phyloP scores from a whole-genome alignment of 2,329 filamentous ascomycete species.

The Fusarium sp. region DNA sequence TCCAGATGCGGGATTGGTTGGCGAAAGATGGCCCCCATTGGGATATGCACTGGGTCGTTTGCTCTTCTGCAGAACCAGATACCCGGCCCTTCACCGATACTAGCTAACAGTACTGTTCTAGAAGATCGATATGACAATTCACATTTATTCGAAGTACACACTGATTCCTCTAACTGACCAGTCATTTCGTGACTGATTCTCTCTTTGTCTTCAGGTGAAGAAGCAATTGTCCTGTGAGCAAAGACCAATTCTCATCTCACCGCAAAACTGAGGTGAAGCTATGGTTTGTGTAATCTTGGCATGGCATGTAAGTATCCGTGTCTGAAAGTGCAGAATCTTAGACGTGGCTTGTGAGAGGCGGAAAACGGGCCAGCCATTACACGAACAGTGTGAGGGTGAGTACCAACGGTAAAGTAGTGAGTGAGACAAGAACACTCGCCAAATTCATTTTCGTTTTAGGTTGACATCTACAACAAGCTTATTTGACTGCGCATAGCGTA shows the following conservation, averaged over 20 bases:
- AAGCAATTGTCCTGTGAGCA: background rate
- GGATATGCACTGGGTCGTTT: background rate
- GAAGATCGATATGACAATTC: background rate
- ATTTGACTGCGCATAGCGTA: background rate
- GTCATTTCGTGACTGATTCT: no score
- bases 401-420: no score
- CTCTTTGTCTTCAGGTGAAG: background rate
- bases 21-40: background rate
- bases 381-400: background rate
- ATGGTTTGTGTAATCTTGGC: background rate
- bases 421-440: background rate
- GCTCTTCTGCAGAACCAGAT: background rate
- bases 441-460: background rate
- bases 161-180: accelerated
- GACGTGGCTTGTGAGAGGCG: background rate
- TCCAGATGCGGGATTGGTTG: background rate
- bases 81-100: background rate
- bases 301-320: background rate
- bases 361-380: background rate
- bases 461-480: background rate
- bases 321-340: background rate
- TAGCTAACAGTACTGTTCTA: no score
- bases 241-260: background rate
- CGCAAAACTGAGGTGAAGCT: background rate
- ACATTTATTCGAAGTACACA: background rate